Conservation (phyloP, 352 stramenopile genomes). For the Phytophthora citrophthora region DNA sequence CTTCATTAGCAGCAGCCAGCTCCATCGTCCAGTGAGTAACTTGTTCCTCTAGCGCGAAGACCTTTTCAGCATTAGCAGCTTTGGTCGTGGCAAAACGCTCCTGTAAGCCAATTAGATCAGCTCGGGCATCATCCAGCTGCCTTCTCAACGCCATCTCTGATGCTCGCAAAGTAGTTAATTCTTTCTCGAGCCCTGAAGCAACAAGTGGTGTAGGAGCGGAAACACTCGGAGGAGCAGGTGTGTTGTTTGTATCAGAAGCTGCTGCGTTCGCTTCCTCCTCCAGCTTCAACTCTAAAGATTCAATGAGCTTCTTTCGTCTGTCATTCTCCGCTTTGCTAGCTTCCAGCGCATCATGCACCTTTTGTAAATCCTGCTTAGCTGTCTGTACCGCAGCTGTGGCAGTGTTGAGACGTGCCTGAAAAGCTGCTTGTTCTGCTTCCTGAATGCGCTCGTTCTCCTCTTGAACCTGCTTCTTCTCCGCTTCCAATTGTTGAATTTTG, state of each 20-base stretch:
- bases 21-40: conserved; percentile 36
- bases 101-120: conserved; percentile 31
- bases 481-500: conserved; percentile 30
- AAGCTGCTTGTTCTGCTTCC: conserved; percentile 28
- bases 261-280: conserved; percentile 7
- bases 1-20: conserved; percentile 18
- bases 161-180: conserved; percentile 27
- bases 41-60: conserved; percentile 45
- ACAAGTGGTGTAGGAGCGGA: too few relatives aligned
- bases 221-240: neutral
- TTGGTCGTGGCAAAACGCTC: conserved; percentile 48
- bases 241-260: neutral
- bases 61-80: conserved; percentile 47
- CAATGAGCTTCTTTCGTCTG: conserved; percentile 28
- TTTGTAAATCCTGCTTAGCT: conserved; percentile 30
- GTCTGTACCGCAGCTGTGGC: conserved; percentile 15
- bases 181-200: conserved; percentile 27
- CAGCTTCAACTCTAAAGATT: conserved; percentile 35
- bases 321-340: conserved; percentile 35
- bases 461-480: conserved; percentile 28
- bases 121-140: conserved; percentile 29
- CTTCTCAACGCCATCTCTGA: conserved; percentile 24
- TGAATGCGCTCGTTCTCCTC: conserved; percentile 22
- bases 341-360: conserved; percentile 25
- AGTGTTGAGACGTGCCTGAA: conserved; percentile 26